A percentile compares a stretch with the other conserved stretches of the same genome.
These are phyloP conservation scores for Penicillium lividum DNA, from an alignment of 495 filamentous ascomycete species.

Conservation along the genomic window DNA sequence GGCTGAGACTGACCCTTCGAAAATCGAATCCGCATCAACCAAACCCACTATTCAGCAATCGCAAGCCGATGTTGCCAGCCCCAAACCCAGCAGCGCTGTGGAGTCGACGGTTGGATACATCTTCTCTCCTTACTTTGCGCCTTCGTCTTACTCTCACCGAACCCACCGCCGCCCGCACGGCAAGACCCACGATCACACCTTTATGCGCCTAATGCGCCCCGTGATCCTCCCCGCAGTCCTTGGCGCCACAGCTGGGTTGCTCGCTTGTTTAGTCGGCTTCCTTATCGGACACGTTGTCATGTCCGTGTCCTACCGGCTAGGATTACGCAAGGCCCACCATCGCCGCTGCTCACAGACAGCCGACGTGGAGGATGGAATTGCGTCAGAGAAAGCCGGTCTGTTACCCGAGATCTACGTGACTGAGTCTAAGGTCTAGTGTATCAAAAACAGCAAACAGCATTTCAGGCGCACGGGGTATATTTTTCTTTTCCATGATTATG, in stretches of 20 bases:
- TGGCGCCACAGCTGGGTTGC: conserved; percentile 40
- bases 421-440: conserved; percentile 6
- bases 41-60: neutral
- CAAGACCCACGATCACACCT: conserved; percentile 24
- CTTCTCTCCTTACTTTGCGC: conserved; percentile 25
- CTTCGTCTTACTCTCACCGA: conserved; percentile 10
- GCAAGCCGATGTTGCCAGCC: neutral
- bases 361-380: conserved; percentile 19
- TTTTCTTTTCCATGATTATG: conserved; percentile 11
- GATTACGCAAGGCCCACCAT: conserved; percentile 9
- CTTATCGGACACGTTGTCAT: conserved; percentile 38
- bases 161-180: conserved; percentile 14
- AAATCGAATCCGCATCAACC: neutral
- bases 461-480: conserved; percentile 9
- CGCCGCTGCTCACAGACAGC: neutral
- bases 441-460: conserved; percentile 9
- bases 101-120: conserved; percentile 18
- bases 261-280: conserved; percentile 45
- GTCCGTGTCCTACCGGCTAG: conserved; percentile 29
- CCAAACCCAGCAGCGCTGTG: conserved; percentile 1
- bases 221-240: conserved; percentile 41
- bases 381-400: conserved; percentile 23
- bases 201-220: conserved; percentile 31
- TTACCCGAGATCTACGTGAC: conserved; percentile 17
- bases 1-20: neutral